Percentiles rank a stretch among this genome's conserved stretches.
Evolutionary conservation across 2,329 filamentous ascomycete species (phyloP).

Genomic region (Clonostachys rosea): DNA sequence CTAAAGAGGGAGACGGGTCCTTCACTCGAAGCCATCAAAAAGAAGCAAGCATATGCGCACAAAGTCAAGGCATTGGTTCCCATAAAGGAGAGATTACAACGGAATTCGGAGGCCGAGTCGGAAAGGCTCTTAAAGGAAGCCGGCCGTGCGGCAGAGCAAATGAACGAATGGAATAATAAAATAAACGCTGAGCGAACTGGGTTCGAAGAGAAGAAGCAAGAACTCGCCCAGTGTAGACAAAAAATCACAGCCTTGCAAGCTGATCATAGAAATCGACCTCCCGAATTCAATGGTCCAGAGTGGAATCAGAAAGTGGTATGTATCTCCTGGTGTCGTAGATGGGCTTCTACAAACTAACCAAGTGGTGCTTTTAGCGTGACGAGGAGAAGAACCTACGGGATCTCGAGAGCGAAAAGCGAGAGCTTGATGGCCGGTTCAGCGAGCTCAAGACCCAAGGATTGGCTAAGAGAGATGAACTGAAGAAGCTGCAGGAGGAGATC

Average conservation of each 20-base stretch:
- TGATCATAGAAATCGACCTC: slow-evolving; percentile 55
- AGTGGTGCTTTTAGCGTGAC: slow-evolving; percentile 39
- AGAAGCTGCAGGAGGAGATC: slow-evolving; percentile 41
- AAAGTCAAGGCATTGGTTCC: slow-evolving; percentile 51
- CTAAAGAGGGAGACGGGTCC: slow-evolving; percentile 61
- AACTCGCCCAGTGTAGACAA: slow-evolving; percentile 42
- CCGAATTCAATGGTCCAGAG: slow-evolving; percentile 62
- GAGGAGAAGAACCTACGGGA: slow-evolving; percentile 53
- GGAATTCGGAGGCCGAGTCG: slow-evolving; percentile 45
- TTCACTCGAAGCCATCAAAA: slow-evolving; percentile 61
- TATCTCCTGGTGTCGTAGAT: slow-evolving; percentile 6
- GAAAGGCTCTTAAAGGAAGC: slow-evolving; percentile 36
- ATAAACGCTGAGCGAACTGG: slow-evolving; percentile 46
- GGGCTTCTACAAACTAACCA: slow-evolving; percentile 13
- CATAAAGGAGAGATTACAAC: slow-evolving; percentile 48
- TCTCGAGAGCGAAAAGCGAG: slow-evolving; percentile 35
- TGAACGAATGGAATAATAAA: slow-evolving; percentile 35
- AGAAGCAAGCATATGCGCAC: slow-evolving; percentile 63
- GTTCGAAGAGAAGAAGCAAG: slow-evolving; percentile 44
- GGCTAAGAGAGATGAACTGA: slow-evolving; percentile 29
- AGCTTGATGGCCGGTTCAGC: slow-evolving; percentile 28
- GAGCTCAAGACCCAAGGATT: slow-evolving; percentile 36
- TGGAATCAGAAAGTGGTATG: slow-evolving; percentile 72
- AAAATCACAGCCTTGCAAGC: slow-evolving; percentile 61
- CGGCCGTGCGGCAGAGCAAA: slow-evolving; percentile 23